Conservation (phyloP, 192 early-diverging fungal species). For the Backusella tuberculispora region DNA sequence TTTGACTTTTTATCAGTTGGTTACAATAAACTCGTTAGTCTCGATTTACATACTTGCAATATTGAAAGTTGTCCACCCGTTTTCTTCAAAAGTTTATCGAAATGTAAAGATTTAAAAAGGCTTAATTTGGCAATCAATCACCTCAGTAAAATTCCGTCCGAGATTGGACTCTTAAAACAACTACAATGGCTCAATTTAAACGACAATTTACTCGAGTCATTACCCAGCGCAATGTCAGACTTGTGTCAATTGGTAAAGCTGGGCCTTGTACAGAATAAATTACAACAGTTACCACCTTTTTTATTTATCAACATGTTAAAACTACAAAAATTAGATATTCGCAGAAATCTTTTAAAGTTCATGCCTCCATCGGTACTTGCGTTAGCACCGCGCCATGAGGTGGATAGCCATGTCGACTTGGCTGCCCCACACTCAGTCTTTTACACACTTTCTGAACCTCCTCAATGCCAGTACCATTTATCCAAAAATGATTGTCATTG, state of each 20-base stretch:
- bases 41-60: constrained; percentile 53
- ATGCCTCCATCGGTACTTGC: constrained; percentile 37
- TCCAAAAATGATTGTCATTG: background rate
- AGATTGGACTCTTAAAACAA: constrained; percentile 39
- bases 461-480: background rate
- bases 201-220: constrained; percentile 43
- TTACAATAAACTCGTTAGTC: constrained; percentile 40
- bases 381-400: constrained; percentile 13
- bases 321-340: constrained; percentile 49
- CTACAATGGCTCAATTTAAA: constrained; percentile 56
- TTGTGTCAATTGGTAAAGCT: constrained; percentile 50
- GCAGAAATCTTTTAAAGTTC: constrained; percentile 46
- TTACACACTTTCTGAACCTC: background rate
- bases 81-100: constrained; percentile 15
- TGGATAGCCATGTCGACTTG: constrained; percentile 7
- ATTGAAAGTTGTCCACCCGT: constrained; percentile 27
- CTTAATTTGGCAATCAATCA: constrained; percentile 55
- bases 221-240: constrained; percentile 42
- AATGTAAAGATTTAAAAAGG: constrained; percentile 32
- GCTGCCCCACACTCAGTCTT: constrained; percentile 14
- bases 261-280: constrained; percentile 51
- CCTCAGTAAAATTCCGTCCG: constrained; percentile 36
- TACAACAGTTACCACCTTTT: constrained; percentile 37
- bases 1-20: constrained; percentile 32
- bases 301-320: constrained; percentile 36